Percentiles rank a stretch among this genome's conserved stretches.
These are phyloP conservation scores for Iris macrosiphon DNA, from an alignment of 106 monocot species.

Conservation along the genomic window DNA sequence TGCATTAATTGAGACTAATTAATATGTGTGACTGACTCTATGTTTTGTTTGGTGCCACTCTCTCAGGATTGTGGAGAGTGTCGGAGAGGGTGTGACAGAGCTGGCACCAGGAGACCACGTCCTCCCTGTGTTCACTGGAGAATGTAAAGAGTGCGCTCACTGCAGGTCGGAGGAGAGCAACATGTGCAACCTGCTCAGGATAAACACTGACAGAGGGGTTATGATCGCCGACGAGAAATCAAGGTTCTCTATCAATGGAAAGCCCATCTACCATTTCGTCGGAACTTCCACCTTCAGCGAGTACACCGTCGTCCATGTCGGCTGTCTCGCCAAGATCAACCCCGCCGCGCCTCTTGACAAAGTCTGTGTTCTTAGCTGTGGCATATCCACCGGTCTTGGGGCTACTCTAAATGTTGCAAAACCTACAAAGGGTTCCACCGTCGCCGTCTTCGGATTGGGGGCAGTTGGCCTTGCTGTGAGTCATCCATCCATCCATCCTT, in stretches of 20 bases:
- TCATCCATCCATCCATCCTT: too few relatives aligned
- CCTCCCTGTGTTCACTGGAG: slow-evolving; percentile 57
- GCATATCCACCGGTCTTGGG: slow-evolving; percentile 51
- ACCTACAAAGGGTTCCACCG: too few relatives aligned
- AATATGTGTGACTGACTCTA: too few relatives aligned
- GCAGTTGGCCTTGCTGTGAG: too few relatives aligned
- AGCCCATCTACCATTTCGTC: slow-evolving; percentile 56
- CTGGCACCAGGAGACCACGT: slow-evolving; percentile 63
- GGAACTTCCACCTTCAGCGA: slow-evolving; percentile 74
- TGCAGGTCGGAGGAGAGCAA: slow-evolving; percentile 64
- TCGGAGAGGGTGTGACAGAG: slow-evolving; percentile 69
- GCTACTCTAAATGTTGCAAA: too few relatives aligned
- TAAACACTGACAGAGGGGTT: slow-evolving; percentile 48
- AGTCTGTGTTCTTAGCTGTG: slow-evolving; percentile 61
- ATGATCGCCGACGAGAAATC: slow-evolving; percentile 51
- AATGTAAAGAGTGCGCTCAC: slow-evolving; percentile 54
- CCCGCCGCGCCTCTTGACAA: slow-evolving; percentile 59
- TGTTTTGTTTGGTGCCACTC: neutral
- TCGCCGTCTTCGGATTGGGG: too few relatives aligned
- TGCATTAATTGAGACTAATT: too few relatives aligned
- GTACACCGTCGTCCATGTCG: slow-evolving; percentile 56
- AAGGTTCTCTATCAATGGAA: slow-evolving; percentile 54
- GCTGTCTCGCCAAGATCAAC: slow-evolving; percentile 58
- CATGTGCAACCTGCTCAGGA: slow-evolving; percentile 51
- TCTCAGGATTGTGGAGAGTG: slow-evolving; percentile 63